Conservation (phyloP, 257 asterid genomes). For the Gentiana macrophylla region DNA sequence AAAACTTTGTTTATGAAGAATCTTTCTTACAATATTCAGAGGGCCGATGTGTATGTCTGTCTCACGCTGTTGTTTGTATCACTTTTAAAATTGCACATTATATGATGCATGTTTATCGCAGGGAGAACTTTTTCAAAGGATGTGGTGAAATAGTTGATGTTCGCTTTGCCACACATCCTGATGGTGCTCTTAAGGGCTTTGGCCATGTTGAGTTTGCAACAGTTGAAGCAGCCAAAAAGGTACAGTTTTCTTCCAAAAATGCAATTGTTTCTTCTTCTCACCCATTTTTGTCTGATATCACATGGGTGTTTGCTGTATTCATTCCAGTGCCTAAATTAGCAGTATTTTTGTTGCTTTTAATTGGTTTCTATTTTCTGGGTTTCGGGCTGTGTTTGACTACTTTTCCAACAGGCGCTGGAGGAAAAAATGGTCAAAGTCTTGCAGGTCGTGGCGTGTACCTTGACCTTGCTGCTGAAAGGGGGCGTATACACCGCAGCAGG, state of each 20-base stretch:
- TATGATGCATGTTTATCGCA: conserved; percentile 16
- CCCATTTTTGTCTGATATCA: too few relatives aligned
- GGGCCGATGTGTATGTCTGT: conserved; percentile 51
- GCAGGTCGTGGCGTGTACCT: conserved; percentile 58
- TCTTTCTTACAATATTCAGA: conserved; percentile 43
- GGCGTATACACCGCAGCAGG: conserved; percentile 49
- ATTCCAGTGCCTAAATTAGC: too few relatives aligned
- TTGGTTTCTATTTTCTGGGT: too few relatives aligned
- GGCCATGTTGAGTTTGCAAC: conserved; percentile 90
- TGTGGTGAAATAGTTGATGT: conserved; percentile 64
- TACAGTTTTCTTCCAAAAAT: conserved; percentile 1
- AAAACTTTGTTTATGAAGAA: conserved; percentile 73
- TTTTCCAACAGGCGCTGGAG: conserved; percentile 39
- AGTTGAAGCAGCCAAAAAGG: conserved; percentile 65
- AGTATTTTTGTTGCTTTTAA: too few relatives aligned
- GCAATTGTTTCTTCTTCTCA: too few relatives aligned
- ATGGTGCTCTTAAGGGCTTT: conserved; percentile 61
- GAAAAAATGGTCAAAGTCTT: conserved; percentile 50
- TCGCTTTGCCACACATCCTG: conserved; percentile 46
- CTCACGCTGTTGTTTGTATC: neutral
- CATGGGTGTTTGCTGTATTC: too few relatives aligned
- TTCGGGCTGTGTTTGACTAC: neutral
- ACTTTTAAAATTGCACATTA: neutral
- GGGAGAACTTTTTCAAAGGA: conserved; percentile 59
- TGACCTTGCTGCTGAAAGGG: conserved; percentile 59